Evolutionary conservation across 192 early-diverging fungal species (phyloP), one percentile per base, ranked within the genome.

Genomic region (Coemansia sp.): DNA sequence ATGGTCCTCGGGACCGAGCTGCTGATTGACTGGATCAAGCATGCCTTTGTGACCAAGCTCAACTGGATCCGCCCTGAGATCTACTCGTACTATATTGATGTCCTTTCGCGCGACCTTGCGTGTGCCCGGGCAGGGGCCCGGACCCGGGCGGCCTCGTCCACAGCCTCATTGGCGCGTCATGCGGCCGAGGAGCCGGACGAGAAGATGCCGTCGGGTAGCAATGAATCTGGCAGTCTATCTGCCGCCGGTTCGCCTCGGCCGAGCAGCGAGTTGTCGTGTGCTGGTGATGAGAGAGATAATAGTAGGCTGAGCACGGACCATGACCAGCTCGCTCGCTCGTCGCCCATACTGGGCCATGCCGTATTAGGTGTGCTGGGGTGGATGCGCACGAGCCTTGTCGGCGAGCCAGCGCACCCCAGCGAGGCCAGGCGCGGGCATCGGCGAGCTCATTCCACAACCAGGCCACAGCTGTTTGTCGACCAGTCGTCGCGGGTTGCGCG

Each of bases 31-130:
- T 97, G 92, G 90, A 66, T 96, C 44, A 99, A 99, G 66, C 96
- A 99, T 64, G 89, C 96, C 0, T 99, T 99, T 62, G 91, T 99
- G 38, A 90, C 88, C 10, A 97, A 97, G 54, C 95, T 97, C 65
- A 99, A 99, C 65, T 85, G 87, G 50, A 89, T 97, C 49, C 64
- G 86, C 20, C 87, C 91, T 4, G 80, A 83, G 21, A 83, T 96
- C 1, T 99, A 99, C 68, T 80, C 75, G 9, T 80, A 83, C 38
- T 99, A 88, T 56, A 78, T 82, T 4, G 92, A 94, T 49, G 83
- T 93, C 33, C 64, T 99, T 25, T 92, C 90, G 51, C 75, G 85
- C 42, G 96, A 97, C 64, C 52, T 99, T 26, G 81, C 86, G 2
- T 64, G 68, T 48, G 54, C 68, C 6, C 63, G 54, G 36, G 17